phyloP scores from a whole-genome alignment of 129 eudicot genomes.

The Silybum marianum region DNA sequence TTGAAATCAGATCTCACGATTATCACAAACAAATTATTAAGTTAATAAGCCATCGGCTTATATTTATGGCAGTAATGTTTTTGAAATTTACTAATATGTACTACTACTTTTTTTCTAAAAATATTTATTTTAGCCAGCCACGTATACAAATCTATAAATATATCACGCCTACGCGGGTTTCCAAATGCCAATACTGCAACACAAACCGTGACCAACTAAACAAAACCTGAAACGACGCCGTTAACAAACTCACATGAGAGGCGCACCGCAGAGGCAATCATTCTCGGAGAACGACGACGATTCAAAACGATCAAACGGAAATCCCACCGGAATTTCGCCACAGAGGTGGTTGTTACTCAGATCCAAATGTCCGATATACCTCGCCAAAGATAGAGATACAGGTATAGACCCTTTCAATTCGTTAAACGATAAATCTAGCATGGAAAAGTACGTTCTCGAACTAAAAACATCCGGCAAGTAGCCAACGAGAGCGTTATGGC shows the following conservation, averaged over 20 bases:
- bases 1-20: too few species aligned
- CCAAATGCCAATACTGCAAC: neutral
- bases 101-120: too few species aligned
- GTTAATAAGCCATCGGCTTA: too few species aligned
- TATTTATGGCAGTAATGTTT: too few species aligned
- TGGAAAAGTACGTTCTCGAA: constrained; percentile 56
- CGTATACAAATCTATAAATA: too few species aligned
- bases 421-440: constrained; percentile 64
- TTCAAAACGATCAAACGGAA: constrained; percentile 72
- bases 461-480: constrained; percentile 72
- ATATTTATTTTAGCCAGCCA: too few species aligned
- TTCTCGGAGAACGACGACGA: constrained; percentile 65
- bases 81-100: too few species aligned
- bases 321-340: constrained; percentile 64
- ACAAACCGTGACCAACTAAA: constrained; percentile 5
- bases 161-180: neutral
- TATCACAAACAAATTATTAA: too few species aligned
- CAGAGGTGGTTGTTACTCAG: constrained; percentile 78
- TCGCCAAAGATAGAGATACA: constrained; percentile 47
- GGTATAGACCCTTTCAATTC: constrained; percentile 67
- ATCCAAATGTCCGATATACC: constrained; percentile 78
- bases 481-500: constrained; percentile 65
- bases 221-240: neutral
- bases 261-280: constrained; percentile 77
- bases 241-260: constrained; percentile 52